phyloP scores from a whole-genome alignment of 2,329 filamentous ascomycete genomes.

The Corinectria fuckeliana region DNA sequence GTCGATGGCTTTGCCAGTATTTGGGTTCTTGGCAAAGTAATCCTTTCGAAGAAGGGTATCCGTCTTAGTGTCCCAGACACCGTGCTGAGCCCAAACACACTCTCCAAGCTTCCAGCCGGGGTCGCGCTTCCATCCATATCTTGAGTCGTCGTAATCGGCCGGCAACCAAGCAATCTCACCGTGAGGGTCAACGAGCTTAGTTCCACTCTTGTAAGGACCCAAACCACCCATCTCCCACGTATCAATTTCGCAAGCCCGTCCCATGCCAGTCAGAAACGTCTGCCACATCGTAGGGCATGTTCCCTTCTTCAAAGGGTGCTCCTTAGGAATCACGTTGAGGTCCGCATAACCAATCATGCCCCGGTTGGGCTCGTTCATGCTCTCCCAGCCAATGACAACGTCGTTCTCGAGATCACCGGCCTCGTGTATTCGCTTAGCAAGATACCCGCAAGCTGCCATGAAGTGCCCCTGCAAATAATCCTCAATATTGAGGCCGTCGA shows the following conservation, averaged over 20 bases:
- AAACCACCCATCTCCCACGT: constrained; percentile 94
- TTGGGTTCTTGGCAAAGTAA: constrained; percentile 84
- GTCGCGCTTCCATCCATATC: constrained; percentile 90
- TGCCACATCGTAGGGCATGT: constrained; percentile 96
- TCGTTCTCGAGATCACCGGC: constrained; percentile 87
- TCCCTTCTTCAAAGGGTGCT: constrained; percentile 91
- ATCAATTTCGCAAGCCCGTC: constrained; percentile 86
- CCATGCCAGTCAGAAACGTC: constrained; percentile 88
- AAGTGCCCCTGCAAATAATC: constrained; percentile 93
- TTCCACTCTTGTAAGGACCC: constrained; percentile 89
- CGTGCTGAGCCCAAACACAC: constrained; percentile 96
- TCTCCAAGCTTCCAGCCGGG: constrained; percentile 90
- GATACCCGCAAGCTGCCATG: constrained; percentile 76
- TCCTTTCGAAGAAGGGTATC: constrained; percentile 82
- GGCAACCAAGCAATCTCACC: constrained; percentile 87
- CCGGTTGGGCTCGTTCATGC: constrained; percentile 91
- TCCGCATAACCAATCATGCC: constrained; percentile 86
- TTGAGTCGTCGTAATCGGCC: constrained; percentile 80
- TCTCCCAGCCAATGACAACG: constrained; percentile 94
- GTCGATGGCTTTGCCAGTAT: constrained; percentile 74
- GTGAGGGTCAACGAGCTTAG: constrained; percentile 83
- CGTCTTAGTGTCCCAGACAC: constrained; percentile 85
- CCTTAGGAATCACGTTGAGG: constrained; percentile 78
- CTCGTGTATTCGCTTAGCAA: constrained; percentile 85
- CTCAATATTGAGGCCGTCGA: constrained; percentile 94